A percentile compares a stretch with the other conserved stretches of the same genome.
phyloP scores from a whole-genome alignment of 2,329 filamentous ascomycete genomes.

The Trichophyton benhamiae region DNA sequence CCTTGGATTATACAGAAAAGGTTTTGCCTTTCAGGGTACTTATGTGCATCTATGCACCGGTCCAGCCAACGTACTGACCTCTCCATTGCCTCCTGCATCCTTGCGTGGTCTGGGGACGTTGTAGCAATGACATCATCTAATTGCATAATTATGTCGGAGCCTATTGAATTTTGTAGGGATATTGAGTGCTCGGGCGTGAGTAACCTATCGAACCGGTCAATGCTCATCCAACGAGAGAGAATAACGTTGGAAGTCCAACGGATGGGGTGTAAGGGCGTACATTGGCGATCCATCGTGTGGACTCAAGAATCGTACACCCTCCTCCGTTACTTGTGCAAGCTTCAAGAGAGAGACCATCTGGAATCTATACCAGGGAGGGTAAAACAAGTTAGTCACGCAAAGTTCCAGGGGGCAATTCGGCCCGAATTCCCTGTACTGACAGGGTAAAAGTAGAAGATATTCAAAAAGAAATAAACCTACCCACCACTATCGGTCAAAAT shows the following conservation, averaged over 20 bases:
- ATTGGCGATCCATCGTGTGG: constrained; percentile 92
- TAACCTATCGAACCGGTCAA: constrained; percentile 40
- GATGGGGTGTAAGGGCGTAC: constrained; percentile 31
- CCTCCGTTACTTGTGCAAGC: constrained; percentile 84
- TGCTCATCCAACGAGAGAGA: not conserved
- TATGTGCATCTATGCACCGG: constrained; percentile 81
- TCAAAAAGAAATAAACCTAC: constrained; percentile 22
- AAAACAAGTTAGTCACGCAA: constrained; percentile 3
- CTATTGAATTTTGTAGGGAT: constrained; percentile 88
- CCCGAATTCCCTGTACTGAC: not conserved
- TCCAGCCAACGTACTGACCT: constrained; percentile 92
- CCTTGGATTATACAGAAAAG: constrained; percentile 98
- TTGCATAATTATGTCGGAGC: constrained; percentile 99
- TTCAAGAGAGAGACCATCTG: constrained; percentile 97
- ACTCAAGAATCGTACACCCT: constrained; percentile 89
- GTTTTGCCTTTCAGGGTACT: constrained; percentile 71
- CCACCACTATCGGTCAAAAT: constrained; percentile 61
- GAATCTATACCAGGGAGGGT: constrained; percentile 48
- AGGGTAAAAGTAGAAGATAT: not conserved
- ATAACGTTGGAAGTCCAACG: not conserved
- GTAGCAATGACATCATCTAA: constrained; percentile 96
- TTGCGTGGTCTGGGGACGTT: constrained; percentile 73
- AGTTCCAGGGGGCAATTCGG: too few relatives aligned
- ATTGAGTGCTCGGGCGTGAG: constrained; percentile 97
- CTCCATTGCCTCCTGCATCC: constrained; percentile 92